Evolutionary conservation across 495 filamentous ascomycete species (phyloP).

Genomic region (Delitschia confertaspora): DNA sequence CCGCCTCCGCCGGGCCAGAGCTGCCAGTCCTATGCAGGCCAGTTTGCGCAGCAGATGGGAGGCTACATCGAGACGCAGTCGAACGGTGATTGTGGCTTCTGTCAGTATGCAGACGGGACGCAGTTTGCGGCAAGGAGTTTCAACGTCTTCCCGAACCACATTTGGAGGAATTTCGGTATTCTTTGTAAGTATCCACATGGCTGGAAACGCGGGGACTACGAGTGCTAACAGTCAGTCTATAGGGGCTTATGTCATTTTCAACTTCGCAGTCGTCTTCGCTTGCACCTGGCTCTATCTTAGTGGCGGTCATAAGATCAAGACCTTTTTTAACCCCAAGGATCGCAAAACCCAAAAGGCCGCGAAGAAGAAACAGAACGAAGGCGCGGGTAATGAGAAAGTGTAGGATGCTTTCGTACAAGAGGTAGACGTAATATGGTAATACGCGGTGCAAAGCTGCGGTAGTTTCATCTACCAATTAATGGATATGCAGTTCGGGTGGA

Average conservation of each 20-base stretch:
- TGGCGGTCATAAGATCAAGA: slow-evolving; percentile 19
- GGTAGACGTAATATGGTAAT: no score
- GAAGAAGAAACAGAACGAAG: slow-evolving; percentile 12
- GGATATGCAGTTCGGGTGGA: no score
- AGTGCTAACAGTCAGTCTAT: not conserved
- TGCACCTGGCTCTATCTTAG: slow-evolving; percentile 27
- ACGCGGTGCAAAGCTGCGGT: no score
- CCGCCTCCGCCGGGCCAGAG: slow-evolving; percentile 42
- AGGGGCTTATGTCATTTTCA: slow-evolving; percentile 28
- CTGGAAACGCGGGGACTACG: not conserved
- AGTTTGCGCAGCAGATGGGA: slow-evolving; percentile 28
- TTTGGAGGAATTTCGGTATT: slow-evolving; percentile 36
- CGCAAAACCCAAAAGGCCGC: slow-evolving; percentile 15
- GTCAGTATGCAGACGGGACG: slow-evolving; percentile 34
- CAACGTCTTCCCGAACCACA: slow-evolving; percentile 28
- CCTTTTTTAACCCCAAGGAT: slow-evolving; percentile 10
- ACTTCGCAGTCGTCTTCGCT: slow-evolving; percentile 26
- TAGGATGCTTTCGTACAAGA: not conserved
- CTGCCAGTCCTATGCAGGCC: slow-evolving; percentile 42
- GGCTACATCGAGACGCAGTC: slow-evolving; percentile 33
- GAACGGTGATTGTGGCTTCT: slow-evolving; percentile 33
- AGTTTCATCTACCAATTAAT: no score
- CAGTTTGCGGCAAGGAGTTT: slow-evolving; percentile 34
- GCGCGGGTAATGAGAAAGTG: slow-evolving; percentile 11
- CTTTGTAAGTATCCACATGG: slow-evolving; percentile 27